phyloP scores from a whole-genome alignment of 2,329 filamentous ascomycete genomes.

The Fusarium siculi region DNA sequence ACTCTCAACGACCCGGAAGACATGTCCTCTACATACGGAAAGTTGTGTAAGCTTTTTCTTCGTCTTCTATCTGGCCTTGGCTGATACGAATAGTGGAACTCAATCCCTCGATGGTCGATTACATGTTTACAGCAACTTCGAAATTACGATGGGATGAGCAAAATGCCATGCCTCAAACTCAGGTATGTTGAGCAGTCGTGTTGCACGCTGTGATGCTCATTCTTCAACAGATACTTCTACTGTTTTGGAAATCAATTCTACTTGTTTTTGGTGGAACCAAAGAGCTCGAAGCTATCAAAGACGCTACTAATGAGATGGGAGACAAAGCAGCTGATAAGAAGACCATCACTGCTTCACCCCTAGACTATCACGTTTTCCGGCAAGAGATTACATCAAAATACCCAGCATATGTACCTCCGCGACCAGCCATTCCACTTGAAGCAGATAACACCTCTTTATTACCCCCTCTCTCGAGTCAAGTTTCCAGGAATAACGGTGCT shows the following conservation, averaged over 20 bases:
- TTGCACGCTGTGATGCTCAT: slow-evolving; percentile 34
- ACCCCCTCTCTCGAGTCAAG: slow-evolving; percentile 82
- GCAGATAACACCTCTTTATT: slow-evolving; percentile 91
- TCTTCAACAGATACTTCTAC: slow-evolving; percentile 71
- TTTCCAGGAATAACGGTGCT: slow-evolving; percentile 67
- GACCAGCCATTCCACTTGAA: slow-evolving; percentile 84
- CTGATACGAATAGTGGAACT: slow-evolving; percentile 59
- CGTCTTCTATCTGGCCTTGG: neutral
- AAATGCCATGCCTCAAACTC: slow-evolving; percentile 68
- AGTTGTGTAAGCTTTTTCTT: slow-evolving; percentile 60
- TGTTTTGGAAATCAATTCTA: slow-evolving; percentile 92
- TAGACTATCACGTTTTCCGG: slow-evolving; percentile 96
- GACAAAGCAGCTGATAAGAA: slow-evolving; percentile 73
- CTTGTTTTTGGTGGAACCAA: slow-evolving; percentile 84
- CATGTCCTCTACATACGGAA: slow-evolving; percentile 58
- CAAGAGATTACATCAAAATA: slow-evolving; percentile 99
- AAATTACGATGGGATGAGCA: slow-evolving; percentile 80
- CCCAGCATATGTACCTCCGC: slow-evolving; percentile 92
- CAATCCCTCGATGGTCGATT: slow-evolving; percentile 75
- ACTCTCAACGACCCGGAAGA: slow-evolving; percentile 62
- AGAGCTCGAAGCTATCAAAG: slow-evolving; percentile 79
- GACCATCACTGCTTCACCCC: slow-evolving; percentile 89
- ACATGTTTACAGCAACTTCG: slow-evolving; percentile 75
- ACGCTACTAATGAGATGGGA: slow-evolving; percentile 70
- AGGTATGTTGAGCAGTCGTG: slow-evolving; percentile 56